Evolutionary conservation across 2,329 filamentous ascomycete species (phyloP), one percentile per base, ranked within the genome.

Genomic region (Furcasterigmium sp.): DNA sequence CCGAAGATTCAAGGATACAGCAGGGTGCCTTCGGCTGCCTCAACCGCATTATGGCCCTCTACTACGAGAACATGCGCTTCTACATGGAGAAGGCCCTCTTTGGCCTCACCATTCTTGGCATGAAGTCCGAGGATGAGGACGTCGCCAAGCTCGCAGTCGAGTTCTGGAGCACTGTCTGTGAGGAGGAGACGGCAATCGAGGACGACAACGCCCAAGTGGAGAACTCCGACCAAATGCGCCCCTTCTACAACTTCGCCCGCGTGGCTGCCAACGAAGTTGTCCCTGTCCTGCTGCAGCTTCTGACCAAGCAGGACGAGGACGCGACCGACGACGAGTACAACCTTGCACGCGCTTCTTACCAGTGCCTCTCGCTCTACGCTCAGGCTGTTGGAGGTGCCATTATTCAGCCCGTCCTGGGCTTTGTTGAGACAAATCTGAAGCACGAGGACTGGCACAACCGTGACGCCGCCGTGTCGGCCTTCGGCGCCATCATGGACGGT

Each of bases 81-180:
- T 98, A 98, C 74, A 98, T 98, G 93, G 93, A 98, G 76, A 97
- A 97, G 80, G 93, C 93, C 28, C 78, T 98, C 35, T 98, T 98
- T 57, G 93, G 93, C 46, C 78, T 98, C 32, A 98, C 93, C 30
- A 95, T 98, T 51, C 84, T 95, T 63, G 93, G 93, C 54, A 98
- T 98, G 93, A 96, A 95, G 80, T 94, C 83, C 57, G 85, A 91
- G 8, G 93, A 98, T 56, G 93, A 98, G 67, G 93, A 98, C 62
- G 93, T 98, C 42, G 87, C 93, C 49, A 98, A 98, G 77, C 78
- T 98, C 44, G 93, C 93, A 29, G 90, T 98, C 53, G 93, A 98
- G 64, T 98, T 98, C 72, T 98, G 93, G 93, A 97, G 91, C 74
- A 96, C 93, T n/a, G 93, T 98, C 39, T 98, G 93, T 66, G 93